Evolutionary conservation across 202 grass and related monocot genomes (phyloP).

Genomic region (Setaria italica): DNA sequence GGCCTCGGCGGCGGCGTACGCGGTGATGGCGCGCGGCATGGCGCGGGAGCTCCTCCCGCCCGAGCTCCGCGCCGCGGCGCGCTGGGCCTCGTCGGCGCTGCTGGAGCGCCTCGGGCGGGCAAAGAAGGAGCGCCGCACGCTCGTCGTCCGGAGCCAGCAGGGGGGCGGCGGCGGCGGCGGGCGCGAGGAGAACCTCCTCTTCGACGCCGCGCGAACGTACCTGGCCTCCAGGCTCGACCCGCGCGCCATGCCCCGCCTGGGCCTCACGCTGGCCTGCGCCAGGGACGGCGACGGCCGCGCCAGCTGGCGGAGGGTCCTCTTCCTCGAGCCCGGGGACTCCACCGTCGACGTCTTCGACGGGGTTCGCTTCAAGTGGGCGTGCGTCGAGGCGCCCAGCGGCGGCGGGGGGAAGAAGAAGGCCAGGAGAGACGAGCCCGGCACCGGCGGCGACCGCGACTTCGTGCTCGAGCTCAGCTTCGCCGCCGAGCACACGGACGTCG

Average conservation of each 20-base stretch:
- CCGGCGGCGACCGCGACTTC: constrained; percentile 11
- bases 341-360: constrained; percentile 57
- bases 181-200: constrained; percentile 49
- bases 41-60: constrained; percentile 61
- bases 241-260: constrained; percentile 44
- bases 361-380: constrained; percentile 53
- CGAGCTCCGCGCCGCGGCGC: constrained; percentile 49
- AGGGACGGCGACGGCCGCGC: constrained; percentile 32
- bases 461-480: constrained; percentile 73
- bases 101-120: constrained; percentile 16
- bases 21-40: constrained; percentile 55
- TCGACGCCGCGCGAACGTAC: constrained; percentile 53
- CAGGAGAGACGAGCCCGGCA: background rate
- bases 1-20: constrained; percentile 54
- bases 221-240: constrained; percentile 57
- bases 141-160: constrained; percentile 57
- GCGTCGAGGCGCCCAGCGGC: background rate
- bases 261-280: constrained; percentile 13
- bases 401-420: background rate
- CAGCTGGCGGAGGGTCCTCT: constrained; percentile 42
- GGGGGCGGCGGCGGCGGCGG: background rate
- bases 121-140: constrained; percentile 32
- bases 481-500: constrained; percentile 57
- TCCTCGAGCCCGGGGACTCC: constrained; percentile 50
- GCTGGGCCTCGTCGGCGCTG: constrained; percentile 38